Percentiles rank a stretch among this genome's conserved stretches.
Evolutionary conservation across 108 stramenopile genomes (phyloP).

Genomic region (Parietichytrium sp.): DNA sequence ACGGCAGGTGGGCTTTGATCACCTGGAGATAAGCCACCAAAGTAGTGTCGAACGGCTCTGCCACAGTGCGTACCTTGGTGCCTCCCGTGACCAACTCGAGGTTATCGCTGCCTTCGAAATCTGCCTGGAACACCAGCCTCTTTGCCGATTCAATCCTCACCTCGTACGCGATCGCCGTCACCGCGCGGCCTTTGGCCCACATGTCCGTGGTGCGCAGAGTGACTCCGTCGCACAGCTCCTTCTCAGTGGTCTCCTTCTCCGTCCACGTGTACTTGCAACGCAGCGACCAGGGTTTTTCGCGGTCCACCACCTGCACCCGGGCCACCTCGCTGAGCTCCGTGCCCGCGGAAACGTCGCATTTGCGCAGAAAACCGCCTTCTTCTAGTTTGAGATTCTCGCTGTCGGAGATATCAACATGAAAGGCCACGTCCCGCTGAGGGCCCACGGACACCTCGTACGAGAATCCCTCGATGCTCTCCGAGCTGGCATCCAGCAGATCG

Average conservation of each 20-base stretch:
- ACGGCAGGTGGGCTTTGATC: slow-evolving; percentile 4
- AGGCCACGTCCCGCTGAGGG: neutral
- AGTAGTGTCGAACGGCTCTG: neutral
- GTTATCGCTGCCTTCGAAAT: slow-evolving; percentile 25
- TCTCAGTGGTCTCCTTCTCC: slow-evolving; percentile 24
- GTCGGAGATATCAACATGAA: neutral
- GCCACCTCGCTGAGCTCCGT: neutral
- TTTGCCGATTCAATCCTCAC: neutral
- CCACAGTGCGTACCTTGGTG: slow-evolving; percentile 31
- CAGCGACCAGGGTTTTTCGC: slow-evolving; percentile 11
- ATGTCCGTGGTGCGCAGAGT: slow-evolving; percentile 26
- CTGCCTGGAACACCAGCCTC: neutral
- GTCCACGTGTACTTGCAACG: slow-evolving; percentile 30
- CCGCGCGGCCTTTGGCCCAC: slow-evolving; percentile 21
- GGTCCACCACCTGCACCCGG: neutral
- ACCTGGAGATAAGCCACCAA: slow-evolving; percentile 16
- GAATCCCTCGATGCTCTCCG: neutral
- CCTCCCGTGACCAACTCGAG: slow-evolving; percentile 28
- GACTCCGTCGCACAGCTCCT: neutral
- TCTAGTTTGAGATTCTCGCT: neutral
- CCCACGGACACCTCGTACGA: neutral
- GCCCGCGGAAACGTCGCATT: neutral
- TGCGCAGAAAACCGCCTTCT: neutral
- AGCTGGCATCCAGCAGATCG: neutral
- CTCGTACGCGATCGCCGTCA: slow-evolving; percentile 32